Conservation (phyloP, 164 flowering plant genomes). For the Nelumbo lutea region DNA sequence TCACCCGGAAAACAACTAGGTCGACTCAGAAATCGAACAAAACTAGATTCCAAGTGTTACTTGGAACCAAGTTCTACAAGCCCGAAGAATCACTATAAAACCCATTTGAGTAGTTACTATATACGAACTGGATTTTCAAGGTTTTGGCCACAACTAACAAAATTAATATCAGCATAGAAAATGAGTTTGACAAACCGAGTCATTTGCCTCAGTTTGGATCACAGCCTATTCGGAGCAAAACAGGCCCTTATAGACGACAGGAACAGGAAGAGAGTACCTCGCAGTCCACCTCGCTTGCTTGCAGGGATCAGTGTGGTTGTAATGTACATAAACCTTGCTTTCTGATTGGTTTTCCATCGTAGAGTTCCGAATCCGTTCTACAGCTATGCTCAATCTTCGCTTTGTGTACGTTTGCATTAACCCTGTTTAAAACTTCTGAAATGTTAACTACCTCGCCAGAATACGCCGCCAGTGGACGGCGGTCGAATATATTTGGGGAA, state of each 20-base stretch:
- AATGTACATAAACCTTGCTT: conserved; percentile 37
- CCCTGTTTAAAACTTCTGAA: too few species aligned
- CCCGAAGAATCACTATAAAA: too few species aligned
- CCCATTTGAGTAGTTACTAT: too few species aligned
- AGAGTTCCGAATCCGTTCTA: conserved; percentile 2
- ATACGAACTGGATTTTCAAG: too few species aligned
- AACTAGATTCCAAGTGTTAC: background rate
- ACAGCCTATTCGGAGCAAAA: background rate
- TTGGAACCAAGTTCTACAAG: too few species aligned
- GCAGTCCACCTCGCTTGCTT: conserved; percentile 55
- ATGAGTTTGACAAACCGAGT: background rate
- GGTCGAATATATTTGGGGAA: too few species aligned
- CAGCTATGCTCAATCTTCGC: background rate
- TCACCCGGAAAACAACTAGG: background rate
- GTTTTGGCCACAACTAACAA: too few species aligned
- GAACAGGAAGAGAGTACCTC: conserved; percentile 25
- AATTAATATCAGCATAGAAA: too few species aligned
- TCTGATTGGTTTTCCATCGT: conserved; percentile 21
- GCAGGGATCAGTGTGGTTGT: conserved; percentile 65
- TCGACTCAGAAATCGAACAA: background rate
- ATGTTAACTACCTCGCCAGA: too few species aligned
- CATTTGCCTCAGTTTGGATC: background rate
- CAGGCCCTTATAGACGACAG: background rate
- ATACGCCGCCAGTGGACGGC: too few species aligned
- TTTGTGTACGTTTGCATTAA: background rate